These are phyloP conservation scores for Trypanosoma theileri DNA, from an alignment of 208 protist species.

Conservation along the genomic window DNA sequence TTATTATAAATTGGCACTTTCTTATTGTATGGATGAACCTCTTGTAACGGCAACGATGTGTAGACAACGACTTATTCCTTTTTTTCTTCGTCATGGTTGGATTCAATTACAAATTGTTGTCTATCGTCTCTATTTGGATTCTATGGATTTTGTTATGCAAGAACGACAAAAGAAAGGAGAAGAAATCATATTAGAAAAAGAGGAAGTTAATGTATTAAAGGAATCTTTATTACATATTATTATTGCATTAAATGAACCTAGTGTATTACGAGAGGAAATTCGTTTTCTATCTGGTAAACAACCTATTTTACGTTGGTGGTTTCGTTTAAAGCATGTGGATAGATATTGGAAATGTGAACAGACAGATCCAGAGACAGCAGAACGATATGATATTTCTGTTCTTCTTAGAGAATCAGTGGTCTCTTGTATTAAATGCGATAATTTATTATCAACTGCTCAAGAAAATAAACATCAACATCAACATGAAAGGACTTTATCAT, in stretches of 20 bases:
- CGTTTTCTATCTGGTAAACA: constrained; percentile 1
- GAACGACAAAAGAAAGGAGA: constrained; percentile 14
- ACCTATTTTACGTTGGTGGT: constrained; percentile 8
- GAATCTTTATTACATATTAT: constrained; percentile 26
- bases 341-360: neutral
- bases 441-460: neutral
- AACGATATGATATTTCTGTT: constrained; percentile 13
- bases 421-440: constrained; percentile 10
- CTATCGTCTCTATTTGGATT: constrained; percentile 57
- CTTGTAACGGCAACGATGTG: constrained; percentile 41
- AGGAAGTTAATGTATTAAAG: constrained; percentile 19
- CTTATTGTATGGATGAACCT: constrained; percentile 47
- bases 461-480: neutral
- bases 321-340: constrained; percentile 12
- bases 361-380: neutral
- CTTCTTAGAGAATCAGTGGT: constrained; percentile 13
- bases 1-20: constrained; percentile 52
- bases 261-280: constrained; percentile 9
- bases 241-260: constrained; percentile 11
- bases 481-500: too few relatives aligned
- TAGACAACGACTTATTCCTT: constrained; percentile 50
- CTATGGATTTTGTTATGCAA: constrained; percentile 38
- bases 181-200: constrained; percentile 5
- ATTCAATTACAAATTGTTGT: constrained; percentile 45
- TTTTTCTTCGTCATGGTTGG: constrained; percentile 50